Evolutionary conservation across 2,329 filamentous ascomycete species (phyloP).

Genomic region (Mariannaea elegans): DNA sequence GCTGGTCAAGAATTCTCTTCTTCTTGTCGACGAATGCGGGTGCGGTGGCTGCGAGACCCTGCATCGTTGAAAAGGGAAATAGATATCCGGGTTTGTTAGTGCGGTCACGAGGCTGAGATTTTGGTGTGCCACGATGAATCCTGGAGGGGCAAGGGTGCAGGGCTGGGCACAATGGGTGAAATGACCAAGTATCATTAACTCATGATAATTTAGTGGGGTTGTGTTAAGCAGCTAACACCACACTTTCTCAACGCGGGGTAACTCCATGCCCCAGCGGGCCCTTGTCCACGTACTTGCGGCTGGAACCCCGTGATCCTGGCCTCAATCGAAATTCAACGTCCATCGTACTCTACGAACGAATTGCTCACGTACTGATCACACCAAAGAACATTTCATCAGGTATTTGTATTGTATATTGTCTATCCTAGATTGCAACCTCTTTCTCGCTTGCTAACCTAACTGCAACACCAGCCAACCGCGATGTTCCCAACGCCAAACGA

Average conservation of each 20-base stretch:
- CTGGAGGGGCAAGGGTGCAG: constrained; percentile 18
- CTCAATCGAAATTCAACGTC: constrained; percentile 29
- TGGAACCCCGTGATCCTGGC: constrained; percentile 34
- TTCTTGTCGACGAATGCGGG: constrained; percentile 70
- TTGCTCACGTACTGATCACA: constrained; percentile 7
- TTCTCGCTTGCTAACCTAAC: constrained; percentile 21
- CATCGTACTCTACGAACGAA: constrained; percentile 16
- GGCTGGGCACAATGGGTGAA: constrained; percentile 7
- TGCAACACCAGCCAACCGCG: constrained; percentile 22
- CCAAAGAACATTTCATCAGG: constrained; percentile 7
- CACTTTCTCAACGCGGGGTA: constrained; percentile 37
- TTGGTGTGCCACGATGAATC: constrained; percentile 26
- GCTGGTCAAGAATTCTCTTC: constrained; percentile 73
- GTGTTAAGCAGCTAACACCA: constrained; percentile 28
- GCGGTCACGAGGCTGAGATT: constrained; percentile 36
- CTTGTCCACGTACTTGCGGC: constrained; percentile 19
- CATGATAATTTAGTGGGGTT: not conserved
- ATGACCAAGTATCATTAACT: constrained; percentile 20
- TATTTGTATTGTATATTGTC: constrained; percentile 26
- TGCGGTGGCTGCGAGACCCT: constrained; percentile 43
- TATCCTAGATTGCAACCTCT: constrained; percentile 22
- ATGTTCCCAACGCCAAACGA: constrained; percentile 36
- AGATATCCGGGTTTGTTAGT: constrained; percentile 28
- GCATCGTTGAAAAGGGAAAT: constrained; percentile 35
- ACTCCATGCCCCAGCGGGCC: constrained; percentile 5